These are phyloP conservation scores for Gypsophila paniculata DNA, from an alignment of 179 eudicot genomes.

Conservation along the genomic window DNA sequence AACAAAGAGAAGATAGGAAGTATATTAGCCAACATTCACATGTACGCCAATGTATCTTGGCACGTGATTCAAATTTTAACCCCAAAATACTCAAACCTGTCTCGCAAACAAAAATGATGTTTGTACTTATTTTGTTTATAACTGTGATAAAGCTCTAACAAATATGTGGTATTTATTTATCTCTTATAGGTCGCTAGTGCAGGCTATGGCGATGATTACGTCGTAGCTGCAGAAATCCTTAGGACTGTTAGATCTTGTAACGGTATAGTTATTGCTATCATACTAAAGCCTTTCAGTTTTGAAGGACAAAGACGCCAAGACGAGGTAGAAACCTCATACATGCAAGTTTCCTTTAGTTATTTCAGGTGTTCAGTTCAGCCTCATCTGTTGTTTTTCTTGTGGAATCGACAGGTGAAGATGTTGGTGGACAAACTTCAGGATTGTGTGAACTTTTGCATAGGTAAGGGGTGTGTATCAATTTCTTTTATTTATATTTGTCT, in stretches of 20 bases:
- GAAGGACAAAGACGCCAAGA: constrained; percentile 90
- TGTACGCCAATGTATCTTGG: background rate
- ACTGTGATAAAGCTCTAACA: background rate
- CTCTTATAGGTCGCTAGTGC: constrained; percentile 74
- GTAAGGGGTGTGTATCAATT: constrained; percentile 40
- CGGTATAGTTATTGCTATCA: constrained; percentile 57
- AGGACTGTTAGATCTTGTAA: constrained; percentile 43
- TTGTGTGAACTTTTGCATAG: constrained; percentile 57
- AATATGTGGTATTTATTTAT: constrained; percentile 6
- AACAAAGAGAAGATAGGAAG: background rate
- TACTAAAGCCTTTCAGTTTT: constrained; percentile 84
- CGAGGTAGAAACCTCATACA: constrained; percentile 47
- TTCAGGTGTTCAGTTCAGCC: background rate
- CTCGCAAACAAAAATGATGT: background rate
- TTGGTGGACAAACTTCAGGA: constrained; percentile 54
- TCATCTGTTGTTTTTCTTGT: background rate
- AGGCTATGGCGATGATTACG: constrained; percentile 69
- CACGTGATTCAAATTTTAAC: background rate
- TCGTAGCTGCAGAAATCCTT: constrained; percentile 53
- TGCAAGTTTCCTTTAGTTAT: constrained; percentile 8
- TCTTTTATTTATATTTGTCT: background rate
- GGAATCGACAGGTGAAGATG: constrained; percentile 54
- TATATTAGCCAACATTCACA: background rate
- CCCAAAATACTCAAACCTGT: background rate
- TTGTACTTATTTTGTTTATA: background rate